Evolutionary conservation across 352 stramenopile genomes (phyloP).

Genomic region (Aphanomyces stellatus): DNA sequence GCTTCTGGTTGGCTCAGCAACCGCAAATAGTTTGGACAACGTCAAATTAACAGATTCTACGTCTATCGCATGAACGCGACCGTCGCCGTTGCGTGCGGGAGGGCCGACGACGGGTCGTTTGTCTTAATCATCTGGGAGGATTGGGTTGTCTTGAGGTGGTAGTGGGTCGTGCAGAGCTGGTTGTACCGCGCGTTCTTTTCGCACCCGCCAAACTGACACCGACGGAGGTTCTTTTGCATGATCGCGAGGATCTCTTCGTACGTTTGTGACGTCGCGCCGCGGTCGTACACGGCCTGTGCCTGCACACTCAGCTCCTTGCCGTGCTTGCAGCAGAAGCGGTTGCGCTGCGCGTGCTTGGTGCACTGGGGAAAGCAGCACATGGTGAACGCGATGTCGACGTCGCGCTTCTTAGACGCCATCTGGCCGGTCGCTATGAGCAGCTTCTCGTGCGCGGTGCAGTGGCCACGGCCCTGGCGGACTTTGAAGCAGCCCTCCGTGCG

Average conservation of each 20-base stretch:
- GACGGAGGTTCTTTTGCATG: constrained; percentile 71
- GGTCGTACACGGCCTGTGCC: constrained; percentile 45
- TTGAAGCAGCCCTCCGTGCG: constrained; percentile 70
- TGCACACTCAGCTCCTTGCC: constrained; percentile 64
- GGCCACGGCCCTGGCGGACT: constrained; percentile 70
- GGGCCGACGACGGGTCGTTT: too few species aligned
- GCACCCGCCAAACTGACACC: constrained; percentile 58
- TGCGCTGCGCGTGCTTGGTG: constrained; percentile 68
- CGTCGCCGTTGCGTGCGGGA: too few species aligned
- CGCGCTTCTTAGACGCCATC: constrained; percentile 64
- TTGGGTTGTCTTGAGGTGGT: constrained; percentile 35
- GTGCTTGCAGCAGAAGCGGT: constrained; percentile 73
- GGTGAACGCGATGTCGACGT: constrained; percentile 75
- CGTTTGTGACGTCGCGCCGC: constrained; percentile 33
- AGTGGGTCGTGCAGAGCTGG: constrained; percentile 68
- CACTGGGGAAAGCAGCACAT: constrained; percentile 81
- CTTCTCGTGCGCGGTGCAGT: constrained; percentile 76
- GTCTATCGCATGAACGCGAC: too few species aligned
- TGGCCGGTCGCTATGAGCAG: constrained; percentile 70
- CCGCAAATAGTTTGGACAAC: too few species aligned
- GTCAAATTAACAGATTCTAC: too few species aligned
- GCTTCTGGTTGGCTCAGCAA: too few species aligned
- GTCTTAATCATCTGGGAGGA: too few species aligned
- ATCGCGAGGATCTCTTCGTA: constrained; percentile 56
- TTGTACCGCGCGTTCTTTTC: constrained; percentile 81